Percentiles rank a stretch among this genome's conserved stretches.
Evolutionary conservation across 805 yeast genomes (phyloP).

Genomic region (Myxozyma mucilagina): DNA sequence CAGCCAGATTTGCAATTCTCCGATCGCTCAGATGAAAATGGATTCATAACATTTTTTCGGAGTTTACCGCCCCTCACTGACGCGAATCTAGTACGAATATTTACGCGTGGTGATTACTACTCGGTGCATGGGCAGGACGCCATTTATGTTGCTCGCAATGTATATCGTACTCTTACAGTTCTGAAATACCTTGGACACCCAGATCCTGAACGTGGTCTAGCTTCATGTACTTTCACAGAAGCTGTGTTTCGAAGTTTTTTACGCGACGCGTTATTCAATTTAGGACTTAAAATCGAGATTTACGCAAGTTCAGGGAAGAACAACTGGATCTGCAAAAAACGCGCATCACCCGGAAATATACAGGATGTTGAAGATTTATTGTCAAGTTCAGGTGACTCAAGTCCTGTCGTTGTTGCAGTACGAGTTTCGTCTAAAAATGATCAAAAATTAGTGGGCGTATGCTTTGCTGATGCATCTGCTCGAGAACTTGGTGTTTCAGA

Average conservation of each 20-base stretch:
- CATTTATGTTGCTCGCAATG: constrained; percentile 71
- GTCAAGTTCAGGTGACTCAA: constrained; percentile 47
- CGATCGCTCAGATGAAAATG: constrained; percentile 52
- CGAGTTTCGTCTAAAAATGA: constrained; percentile 47
- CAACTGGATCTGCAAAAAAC: constrained; percentile 55
- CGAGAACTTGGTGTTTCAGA: constrained; percentile 70
- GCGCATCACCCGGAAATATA: constrained; percentile 90
- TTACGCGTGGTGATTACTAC: constrained; percentile 58
- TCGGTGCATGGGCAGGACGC: constrained; percentile 78
- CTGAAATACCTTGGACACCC: constrained; percentile 51
- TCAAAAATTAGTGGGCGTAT: constrained; percentile 65
- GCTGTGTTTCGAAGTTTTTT: constrained; percentile 69
- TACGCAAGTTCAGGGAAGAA: constrained; percentile 46
- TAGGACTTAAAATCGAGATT: constrained; percentile 76
- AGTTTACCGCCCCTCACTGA: constrained; percentile 18
- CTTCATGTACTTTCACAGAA: constrained; percentile 74
- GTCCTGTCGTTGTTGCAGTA: constrained; percentile 58
- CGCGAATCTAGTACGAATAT: constrained; percentile 19
- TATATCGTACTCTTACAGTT: constrained; percentile 82
- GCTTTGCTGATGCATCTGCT: constrained; percentile 73
- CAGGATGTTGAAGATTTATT: constrained; percentile 74
- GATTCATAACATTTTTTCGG: constrained; percentile 37
- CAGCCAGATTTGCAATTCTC: constrained; percentile 57
- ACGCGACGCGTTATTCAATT: constrained; percentile 64
- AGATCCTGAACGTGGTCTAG: constrained; percentile 48